Evolutionary conservation across 2,329 filamentous ascomycete species (phyloP), one percentile per base, ranked within the genome.

Genomic region (Arthrobotrys megalospora): DNA sequence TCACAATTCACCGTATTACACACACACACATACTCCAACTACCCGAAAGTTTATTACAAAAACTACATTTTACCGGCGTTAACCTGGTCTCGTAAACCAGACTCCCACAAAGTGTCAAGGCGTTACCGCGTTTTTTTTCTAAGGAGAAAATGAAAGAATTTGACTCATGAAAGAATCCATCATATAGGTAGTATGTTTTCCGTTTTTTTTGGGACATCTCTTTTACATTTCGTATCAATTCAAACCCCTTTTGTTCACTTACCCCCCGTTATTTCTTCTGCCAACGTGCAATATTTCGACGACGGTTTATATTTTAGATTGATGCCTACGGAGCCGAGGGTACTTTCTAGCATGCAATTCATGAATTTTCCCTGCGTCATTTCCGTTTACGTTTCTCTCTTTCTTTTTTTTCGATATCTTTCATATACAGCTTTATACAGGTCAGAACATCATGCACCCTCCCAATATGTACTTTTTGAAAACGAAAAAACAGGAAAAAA

Each of bases 61-160:
- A 60, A 24, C 36, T 60, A 60, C 55, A 60, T 60, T 58, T 43
- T 60, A 60, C 19, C 21, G 55, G 55, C 55, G 55, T 60, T 60
- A 41, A 2, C 24, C 36, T 60, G 55, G 55, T 60, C 34, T 60
- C 55, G 36, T 43, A 60, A 41, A 60, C 55, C 55, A 60, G 55
- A 10, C 38, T 32, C 19, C 55, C 41, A 16, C 41, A 60, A 60
- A 60, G 55, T 60, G 16, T 60, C 34, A 60, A 41, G 55, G 55
- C 55, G 55, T 60, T 60, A 60, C 34, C 55, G 36, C 34, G 34
- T 14, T 41, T 41, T 60, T 24, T 60, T 34, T 28, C n/a, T 10
- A 45, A 43, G 55, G 55, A 43, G 7, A 60, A 60, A 28, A 43
- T 43, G 55, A 60, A 60, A 43, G 55, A 60, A 60, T 60, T 60